phyloP scores from a whole-genome alignment of 805 yeast species.

The Candida sanyiensis region DNA sequence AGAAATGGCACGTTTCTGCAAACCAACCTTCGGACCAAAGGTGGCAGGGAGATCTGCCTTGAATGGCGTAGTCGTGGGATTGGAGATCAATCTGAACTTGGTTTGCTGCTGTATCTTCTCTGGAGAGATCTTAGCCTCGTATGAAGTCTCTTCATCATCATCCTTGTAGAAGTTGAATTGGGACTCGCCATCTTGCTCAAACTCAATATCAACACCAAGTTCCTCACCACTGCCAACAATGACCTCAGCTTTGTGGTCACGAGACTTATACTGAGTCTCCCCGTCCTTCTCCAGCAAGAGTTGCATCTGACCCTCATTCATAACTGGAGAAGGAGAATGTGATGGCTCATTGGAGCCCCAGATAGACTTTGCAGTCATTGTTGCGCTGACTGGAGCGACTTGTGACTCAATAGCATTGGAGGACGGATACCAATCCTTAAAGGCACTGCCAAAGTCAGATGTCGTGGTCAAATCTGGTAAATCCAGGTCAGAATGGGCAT shows the following conservation, averaged over 20 bases:
- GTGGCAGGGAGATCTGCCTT: constrained; percentile 2
- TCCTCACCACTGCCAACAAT: constrained; percentile 18
- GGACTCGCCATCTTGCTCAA: constrained; percentile 18
- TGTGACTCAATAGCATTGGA: not conserved
- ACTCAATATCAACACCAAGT: constrained; percentile 22
- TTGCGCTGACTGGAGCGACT: not conserved
- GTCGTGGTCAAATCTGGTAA: constrained; percentile 44
- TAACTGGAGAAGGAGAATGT: constrained; percentile 1
- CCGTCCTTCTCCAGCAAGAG: constrained; percentile 14
- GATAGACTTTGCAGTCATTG: constrained; percentile 15
- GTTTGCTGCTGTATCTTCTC: constrained; percentile 1
- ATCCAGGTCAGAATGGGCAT: not conserved
- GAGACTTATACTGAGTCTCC: constrained; percentile 17
- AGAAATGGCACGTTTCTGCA: constrained; percentile 9
- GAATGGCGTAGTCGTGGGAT: constrained; percentile 1
- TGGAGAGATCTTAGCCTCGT: not conserved
- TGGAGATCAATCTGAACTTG: constrained; percentile 7
- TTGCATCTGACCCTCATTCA: constrained; percentile 16
- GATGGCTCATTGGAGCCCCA: constrained; percentile 19
- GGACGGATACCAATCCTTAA: constrained; percentile 29
- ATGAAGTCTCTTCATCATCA: not conserved
- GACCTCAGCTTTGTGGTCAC: constrained; percentile 16
- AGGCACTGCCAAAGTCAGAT: constrained; percentile 43
- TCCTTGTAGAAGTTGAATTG: constrained; percentile 4
- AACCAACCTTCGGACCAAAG: not conserved